Evolutionary conservation across 441 rosid species (phyloP).

Genomic region (Biscutella laevigata): DNA sequence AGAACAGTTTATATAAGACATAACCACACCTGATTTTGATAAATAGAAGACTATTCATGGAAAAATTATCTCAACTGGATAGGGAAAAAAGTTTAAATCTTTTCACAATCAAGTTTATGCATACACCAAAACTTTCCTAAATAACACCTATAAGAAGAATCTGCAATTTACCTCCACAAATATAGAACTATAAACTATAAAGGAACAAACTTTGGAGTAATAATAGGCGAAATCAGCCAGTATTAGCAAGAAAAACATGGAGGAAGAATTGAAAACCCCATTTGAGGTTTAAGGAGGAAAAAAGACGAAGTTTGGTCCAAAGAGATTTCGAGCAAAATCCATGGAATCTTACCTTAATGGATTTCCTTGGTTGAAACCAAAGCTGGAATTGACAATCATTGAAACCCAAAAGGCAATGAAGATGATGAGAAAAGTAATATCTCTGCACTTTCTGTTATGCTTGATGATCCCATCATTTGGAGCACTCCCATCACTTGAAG

Average conservation of each 20-base stretch:
- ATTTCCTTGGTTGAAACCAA: constrained; percentile 91
- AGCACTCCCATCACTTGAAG: constrained; percentile 79
- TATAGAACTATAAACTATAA: constrained; percentile 9
- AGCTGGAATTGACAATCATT: constrained; percentile 96
- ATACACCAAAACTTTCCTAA: constrained; percentile 11
- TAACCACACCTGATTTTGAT: background rate
- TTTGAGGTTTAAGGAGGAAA: constrained; percentile 17
- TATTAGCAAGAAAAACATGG: constrained; percentile 3
- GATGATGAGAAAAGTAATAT: constrained; percentile 65
- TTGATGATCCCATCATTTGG: constrained; percentile 70
- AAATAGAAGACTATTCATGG: background rate
- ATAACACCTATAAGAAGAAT: constrained; percentile 6
- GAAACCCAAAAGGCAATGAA: constrained; percentile 92
- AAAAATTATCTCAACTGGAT: background rate
- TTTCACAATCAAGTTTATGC: constrained; percentile 4
- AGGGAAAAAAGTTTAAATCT: background rate
- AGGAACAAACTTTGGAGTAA: constrained; percentile 10
- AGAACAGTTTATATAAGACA: constrained; percentile 6
- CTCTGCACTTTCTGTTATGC: constrained; percentile 91
- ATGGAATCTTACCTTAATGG: constrained; percentile 49
- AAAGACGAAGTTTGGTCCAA: background rate
- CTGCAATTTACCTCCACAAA: background rate
- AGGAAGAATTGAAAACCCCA: constrained; percentile 13
- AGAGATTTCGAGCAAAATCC: background rate
- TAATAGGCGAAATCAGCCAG: background rate